A percentile compares a stretch with the other conserved stretches of the same genome.
Evolutionary conservation across 2,329 filamentous ascomycete species (phyloP).

Genomic region (Nemania abortiva): DNA sequence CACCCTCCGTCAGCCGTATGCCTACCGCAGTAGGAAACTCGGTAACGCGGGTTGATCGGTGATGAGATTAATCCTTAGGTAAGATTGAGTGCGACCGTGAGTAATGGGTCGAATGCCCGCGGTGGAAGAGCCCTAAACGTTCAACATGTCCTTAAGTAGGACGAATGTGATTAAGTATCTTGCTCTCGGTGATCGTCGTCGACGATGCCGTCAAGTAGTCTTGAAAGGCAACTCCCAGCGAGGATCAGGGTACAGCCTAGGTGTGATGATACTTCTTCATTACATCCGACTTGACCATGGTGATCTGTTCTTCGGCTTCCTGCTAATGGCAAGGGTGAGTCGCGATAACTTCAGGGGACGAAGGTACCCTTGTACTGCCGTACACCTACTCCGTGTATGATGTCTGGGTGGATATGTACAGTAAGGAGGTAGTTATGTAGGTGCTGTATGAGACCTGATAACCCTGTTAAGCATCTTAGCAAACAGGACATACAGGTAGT

Average conservation of each 20-base stretch:
- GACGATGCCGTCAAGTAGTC: conserved; percentile 13
- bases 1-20: conserved; percentile 35
- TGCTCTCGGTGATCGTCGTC: conserved; percentile 19
- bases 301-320: conserved; percentile 19
- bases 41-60: conserved; percentile 36
- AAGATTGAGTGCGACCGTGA: conserved; percentile 19
- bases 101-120: conserved; percentile 1
- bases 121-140: conserved; percentile 10
- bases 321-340: conserved; percentile 22
- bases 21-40: conserved; percentile 35
- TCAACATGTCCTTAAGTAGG: conserved; percentile 17
- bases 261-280: conserved; percentile 4
- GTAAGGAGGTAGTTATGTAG: neutral
- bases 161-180: conserved; percentile 11
- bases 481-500: neutral
- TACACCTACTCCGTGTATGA: neutral
- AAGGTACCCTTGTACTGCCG: neutral
- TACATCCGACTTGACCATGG: conserved; percentile 17
- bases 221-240: conserved; percentile 22
- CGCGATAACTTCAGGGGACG: conserved; percentile 21
- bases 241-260: conserved; percentile 13
- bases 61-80: conserved; percentile 21
- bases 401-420: neutral
- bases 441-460: conserved; percentile 5
- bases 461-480: conserved; percentile 11